Evolutionary conservation across 2,329 filamentous ascomycete genomes (phyloP).

Genomic region (Alternaria metachromatica): DNA sequence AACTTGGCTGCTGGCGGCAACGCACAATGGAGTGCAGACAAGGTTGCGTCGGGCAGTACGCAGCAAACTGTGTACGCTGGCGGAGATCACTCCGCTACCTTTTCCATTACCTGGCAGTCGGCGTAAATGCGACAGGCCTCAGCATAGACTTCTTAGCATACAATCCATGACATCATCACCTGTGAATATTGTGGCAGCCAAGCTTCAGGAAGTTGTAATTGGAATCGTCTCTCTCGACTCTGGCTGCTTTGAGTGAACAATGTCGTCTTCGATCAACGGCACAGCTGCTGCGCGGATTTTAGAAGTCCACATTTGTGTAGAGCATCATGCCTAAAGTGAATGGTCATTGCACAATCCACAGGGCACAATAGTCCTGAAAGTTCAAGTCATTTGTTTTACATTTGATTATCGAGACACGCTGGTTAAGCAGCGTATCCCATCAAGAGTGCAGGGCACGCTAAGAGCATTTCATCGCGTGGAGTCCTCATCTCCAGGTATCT

Average conservation of each 20-base stretch:
- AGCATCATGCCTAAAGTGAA: background rate
- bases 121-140: background rate
- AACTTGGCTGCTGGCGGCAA: conserved; percentile 50
- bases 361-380: background rate
- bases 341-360: background rate
- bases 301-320: background rate
- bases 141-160: background rate
- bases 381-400: background rate
- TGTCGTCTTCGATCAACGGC: background rate
- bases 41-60: conserved; percentile 50
- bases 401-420: background rate
- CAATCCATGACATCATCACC: background rate
- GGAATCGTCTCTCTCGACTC: background rate
- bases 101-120: conserved; percentile 50
- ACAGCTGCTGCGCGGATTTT: background rate
- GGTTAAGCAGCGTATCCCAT: background rate
- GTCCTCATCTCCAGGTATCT: background rate
- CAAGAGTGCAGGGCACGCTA: background rate
- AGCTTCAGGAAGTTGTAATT: background rate
- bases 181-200: background rate
- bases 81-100: conserved; percentile 35
- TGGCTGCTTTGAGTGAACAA: background rate
- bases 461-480: background rate
- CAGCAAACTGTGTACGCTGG: conserved; percentile 55
- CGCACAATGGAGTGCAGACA: conserved; percentile 53